These are phyloP conservation scores for Arctium lappa DNA, from an alignment of 129 eudicot genomes.

Conservation along the genomic window DNA sequence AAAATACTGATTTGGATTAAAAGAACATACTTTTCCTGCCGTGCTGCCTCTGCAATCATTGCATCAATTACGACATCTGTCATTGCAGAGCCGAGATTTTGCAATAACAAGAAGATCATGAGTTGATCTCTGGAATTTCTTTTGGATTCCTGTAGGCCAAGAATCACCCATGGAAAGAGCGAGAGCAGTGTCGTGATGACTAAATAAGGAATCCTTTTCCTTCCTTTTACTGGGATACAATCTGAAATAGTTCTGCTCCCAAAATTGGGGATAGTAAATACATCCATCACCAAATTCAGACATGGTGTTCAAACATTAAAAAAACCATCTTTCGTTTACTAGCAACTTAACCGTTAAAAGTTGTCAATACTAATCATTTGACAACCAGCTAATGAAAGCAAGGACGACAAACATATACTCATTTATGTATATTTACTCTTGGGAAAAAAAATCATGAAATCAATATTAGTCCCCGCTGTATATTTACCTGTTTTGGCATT, in stretches of 20 bases:
- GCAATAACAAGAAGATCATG: conserved; percentile 68
- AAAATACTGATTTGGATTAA: neutral
- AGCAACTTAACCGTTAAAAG: too few relatives aligned
- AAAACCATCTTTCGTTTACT: too few relatives aligned
- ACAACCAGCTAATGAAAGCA: neutral
- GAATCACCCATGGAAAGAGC: conserved; percentile 72
- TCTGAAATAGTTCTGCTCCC: conserved; percentile 82
- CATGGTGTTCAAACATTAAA: too few relatives aligned
- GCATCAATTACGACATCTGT: conserved; percentile 99
- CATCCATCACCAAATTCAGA: too few relatives aligned
- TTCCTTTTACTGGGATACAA: conserved; percentile 82
- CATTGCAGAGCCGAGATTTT: conserved; percentile 95
- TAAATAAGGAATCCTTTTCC: conserved; percentile 81
- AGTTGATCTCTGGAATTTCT: conserved; percentile 60
- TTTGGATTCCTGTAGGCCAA: conserved; percentile 49
- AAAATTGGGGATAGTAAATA: too few relatives aligned
- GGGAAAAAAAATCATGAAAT: too few relatives aligned
- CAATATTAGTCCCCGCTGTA: too few relatives aligned
- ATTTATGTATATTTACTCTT: too few relatives aligned
- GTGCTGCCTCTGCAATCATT: conserved; percentile 96
- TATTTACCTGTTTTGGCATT: too few relatives aligned
- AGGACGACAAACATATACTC: neutral
- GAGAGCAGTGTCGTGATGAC: conserved; percentile 76
- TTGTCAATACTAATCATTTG: too few relatives aligned
- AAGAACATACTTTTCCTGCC: conserved; percentile 60